Evolutionary conservation across 2,329 filamentous ascomycete species (phyloP), one percentile per base, ranked within the genome.

Genomic region (Colletotrichum graminicola): DNA sequence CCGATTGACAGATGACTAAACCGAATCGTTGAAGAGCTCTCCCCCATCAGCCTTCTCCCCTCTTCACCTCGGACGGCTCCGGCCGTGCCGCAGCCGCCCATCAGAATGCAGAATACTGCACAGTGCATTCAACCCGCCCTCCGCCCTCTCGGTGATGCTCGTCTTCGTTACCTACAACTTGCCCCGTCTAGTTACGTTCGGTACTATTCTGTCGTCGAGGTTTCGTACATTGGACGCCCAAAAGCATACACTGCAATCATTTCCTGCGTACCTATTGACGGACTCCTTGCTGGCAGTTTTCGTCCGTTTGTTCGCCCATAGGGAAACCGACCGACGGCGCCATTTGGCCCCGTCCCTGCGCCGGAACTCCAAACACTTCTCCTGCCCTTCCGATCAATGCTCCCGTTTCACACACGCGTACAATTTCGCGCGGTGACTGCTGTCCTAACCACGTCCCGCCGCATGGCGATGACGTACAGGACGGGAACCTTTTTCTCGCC

Each of bases 301-400:
- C 60, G 21, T 62, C 60, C 32, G 45, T 62, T 39, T n/a, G n/a
- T n/a, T 49, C 18, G 32, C 23, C 23, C 55, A 12, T 32, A 34
- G n/a, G 43, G 43, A 45, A 45, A n/a, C 45, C 45, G 14, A 43
- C 61, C 61, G 49, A 45, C 26, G 61, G 55, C 36, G 41, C 45
- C 34, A n/a, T 63, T 43, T 63, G 49, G 47, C 47, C 60, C 47
- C 36, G 61, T 63, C 47, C 49, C 36, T 60, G 69, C 69, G 60
- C 67, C 39, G 36, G 47, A 71, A 68, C 69, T 39, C 69, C 69
- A 71, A 71, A 71, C 69, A 68, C 69, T 59, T 34, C 65, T 56
- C 57, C 43, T n/a, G 29, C 59, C 51, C 16, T 67, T 41, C 59
- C 60, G 69, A 69, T 71, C 69, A 71, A 71, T 71, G 69, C 69